Base-by-base conservation (phyloP, 2,329 filamentous ascomycete species). In the Apiospora malaysiana region DNA sequence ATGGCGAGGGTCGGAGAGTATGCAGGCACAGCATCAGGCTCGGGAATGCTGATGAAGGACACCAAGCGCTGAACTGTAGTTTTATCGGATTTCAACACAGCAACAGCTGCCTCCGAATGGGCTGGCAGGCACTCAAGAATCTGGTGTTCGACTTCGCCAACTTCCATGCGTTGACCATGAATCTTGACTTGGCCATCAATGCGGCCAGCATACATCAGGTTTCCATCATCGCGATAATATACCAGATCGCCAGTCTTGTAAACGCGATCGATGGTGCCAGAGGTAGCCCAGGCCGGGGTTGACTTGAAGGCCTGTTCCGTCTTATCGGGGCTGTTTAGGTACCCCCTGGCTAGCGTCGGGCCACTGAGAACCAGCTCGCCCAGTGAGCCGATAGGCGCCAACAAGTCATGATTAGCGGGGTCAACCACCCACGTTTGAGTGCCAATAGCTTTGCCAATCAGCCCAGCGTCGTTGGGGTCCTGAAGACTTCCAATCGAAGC, bases 341-440 rank as follows among this genome's bases (percentile, higher is more conserved):
- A 84, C 68, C 81, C 81, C 66, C 81, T 76, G 46, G 81, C 82
- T 59, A 84, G 77, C 7, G 79, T 78, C 12, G 82, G 81, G 3
- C 75, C 75, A 16, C 67, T 68, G 18, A 76, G 68, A 21, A 73
- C 65, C n/a, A 75, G 69, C 51, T 75, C 73, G 23, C 73, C 74
- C 42, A 74, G 69, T 66, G 70, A 70, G 42, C 73, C 73, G 21
- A 76, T 43, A 0, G 75, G 75, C 9, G 70, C 66, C 32, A 76
- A 68, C 42, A 68, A 51, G 46, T 75, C 46, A 69, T 69, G 65
- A 45, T 74, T 71, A 43, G 70, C 69, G 10, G 70, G 63, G 18
- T 74, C 71, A 6, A 72, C 70, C 42, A 76, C 71, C 69, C 71
- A 74, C 4, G 69, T 59, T n/a, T 63, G 56, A 40, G 56, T 40